These are phyloP conservation scores for Posidonia australis DNA, from an alignment of 106 monocot species.

Conservation along the genomic window DNA sequence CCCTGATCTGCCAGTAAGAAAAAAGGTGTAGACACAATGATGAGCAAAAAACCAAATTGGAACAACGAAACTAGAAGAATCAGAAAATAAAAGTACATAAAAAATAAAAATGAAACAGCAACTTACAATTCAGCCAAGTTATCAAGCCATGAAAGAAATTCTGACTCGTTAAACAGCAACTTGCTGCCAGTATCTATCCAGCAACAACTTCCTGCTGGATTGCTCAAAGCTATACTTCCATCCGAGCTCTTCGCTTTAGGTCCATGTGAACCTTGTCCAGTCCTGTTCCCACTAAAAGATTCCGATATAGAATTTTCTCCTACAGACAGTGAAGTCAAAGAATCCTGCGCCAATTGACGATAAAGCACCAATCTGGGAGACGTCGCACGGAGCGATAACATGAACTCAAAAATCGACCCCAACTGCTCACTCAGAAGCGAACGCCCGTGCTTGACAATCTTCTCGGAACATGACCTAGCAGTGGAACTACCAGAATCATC, in stretches of 20 bases:
- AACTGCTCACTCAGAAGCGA: constrained; percentile 54
- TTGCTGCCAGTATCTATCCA: constrained; percentile 78
- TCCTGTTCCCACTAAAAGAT: background rate
- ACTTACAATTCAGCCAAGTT: background rate
- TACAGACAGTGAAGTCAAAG: constrained; percentile 34
- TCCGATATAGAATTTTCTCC: constrained; percentile 13
- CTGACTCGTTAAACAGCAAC: constrained; percentile 42
- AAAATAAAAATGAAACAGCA: background rate
- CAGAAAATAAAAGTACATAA: background rate
- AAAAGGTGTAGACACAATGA: no score
- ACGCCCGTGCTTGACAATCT: constrained; percentile 44
- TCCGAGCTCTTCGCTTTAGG: background rate
- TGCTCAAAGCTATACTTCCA: background rate
- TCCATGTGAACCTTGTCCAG: background rate
- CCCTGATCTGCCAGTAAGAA: constrained; percentile 22
- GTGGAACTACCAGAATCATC: constrained; percentile 41
- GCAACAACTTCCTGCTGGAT: constrained; percentile 48
- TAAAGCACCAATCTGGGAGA: constrained; percentile 77
- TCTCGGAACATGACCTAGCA: constrained; percentile 58
- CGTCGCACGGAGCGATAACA: constrained; percentile 63
- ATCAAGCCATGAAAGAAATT: constrained; percentile 13
- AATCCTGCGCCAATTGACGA: constrained; percentile 72
- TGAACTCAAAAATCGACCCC: constrained; percentile 65
- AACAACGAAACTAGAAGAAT: constrained; percentile 1
- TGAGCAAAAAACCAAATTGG: background rate